A percentile compares a stretch with the other conserved stretches of the same genome.
Conservation (phyloP, 1,284 basidiomycete genomes). For the Cryptococcus depauperatus region DNA sequence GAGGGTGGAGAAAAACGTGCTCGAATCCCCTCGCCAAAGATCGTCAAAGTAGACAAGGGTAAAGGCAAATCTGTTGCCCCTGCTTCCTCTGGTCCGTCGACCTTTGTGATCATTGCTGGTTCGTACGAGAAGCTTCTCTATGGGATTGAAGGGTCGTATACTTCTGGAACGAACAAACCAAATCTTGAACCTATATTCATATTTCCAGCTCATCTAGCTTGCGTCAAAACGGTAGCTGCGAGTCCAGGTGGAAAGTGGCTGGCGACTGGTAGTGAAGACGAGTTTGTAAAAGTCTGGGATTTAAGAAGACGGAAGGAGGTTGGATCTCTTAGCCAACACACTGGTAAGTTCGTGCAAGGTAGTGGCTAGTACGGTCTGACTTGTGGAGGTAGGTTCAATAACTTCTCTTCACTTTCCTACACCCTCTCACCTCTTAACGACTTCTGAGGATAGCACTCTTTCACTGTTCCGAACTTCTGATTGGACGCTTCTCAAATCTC, state of each 20-base stretch:
- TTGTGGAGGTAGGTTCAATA: slow-evolving; percentile 61
- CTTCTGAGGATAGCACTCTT: slow-evolving; percentile 81
- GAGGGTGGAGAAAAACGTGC: neutral
- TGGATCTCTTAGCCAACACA: slow-evolving; percentile 83
- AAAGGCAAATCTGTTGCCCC: slow-evolving; percentile 18
- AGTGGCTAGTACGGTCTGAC: neutral
- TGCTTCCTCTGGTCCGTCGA: slow-evolving; percentile 19
- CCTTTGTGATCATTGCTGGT: slow-evolving; percentile 80
- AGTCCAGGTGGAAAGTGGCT: slow-evolving; percentile 92
- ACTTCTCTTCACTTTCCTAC: slow-evolving; percentile 83
- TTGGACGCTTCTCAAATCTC: slow-evolving; percentile 77
- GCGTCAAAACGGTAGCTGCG: slow-evolving; percentile 78
- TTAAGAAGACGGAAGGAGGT: slow-evolving; percentile 80
- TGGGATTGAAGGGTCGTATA: slow-evolving; percentile 63
- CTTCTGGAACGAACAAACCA: slow-evolving; percentile 7
- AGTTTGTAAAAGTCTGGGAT: slow-evolving; percentile 98
- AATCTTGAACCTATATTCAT: slow-evolving; percentile 77
- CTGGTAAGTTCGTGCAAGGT: slow-evolving; percentile 54
- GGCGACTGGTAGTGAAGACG: slow-evolving; percentile 87
- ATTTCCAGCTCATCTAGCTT: slow-evolving; percentile 92
- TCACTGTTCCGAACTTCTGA: slow-evolving; percentile 86
- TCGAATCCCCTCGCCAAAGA: neutral
- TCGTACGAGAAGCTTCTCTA: slow-evolving; percentile 95
- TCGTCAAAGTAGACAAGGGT: slow-evolving; percentile 11
- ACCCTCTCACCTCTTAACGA: slow-evolving; percentile 76